Conservation (phyloP, 176 grass and related monocot species). For the Bromus sterilis region DNA sequence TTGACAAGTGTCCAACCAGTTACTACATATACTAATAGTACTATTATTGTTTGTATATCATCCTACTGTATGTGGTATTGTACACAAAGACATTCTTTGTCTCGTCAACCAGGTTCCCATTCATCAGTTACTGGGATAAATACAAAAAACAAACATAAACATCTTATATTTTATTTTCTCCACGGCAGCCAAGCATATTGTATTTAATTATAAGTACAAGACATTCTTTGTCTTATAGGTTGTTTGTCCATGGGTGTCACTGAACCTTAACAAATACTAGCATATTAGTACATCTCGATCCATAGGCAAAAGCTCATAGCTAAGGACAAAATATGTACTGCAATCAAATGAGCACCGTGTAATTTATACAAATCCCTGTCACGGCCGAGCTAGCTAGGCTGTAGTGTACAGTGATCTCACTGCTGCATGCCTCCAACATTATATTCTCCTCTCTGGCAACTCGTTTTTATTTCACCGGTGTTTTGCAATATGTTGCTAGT, state of each 20-base stretch:
- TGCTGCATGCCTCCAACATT: not conserved
- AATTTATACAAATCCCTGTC: not conserved
- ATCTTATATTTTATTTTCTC: not conserved
- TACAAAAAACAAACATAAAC: not conserved
- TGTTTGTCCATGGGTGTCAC: not conserved
- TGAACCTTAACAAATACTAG: not conserved
- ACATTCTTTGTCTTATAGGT: constrained; percentile 9
- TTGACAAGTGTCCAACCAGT: no score
- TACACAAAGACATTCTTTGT: not conserved
- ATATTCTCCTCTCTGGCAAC: not conserved
- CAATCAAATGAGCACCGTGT: not conserved
- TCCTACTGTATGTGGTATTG: not conserved
- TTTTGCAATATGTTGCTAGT: not conserved
- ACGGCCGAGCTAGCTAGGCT: not conserved
- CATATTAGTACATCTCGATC: constrained; percentile 6
- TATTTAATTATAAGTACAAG: not conserved
- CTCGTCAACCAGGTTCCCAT: not conserved
- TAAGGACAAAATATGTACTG: constrained; percentile 12
- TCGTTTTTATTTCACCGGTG: not conserved
- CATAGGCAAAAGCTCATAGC: not conserved
- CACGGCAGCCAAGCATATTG: not conserved
- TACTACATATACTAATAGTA: no score
- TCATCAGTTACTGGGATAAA: not conserved
- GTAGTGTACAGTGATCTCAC: not conserved
- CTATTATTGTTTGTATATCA: not conserved